Conservation (phyloP, 2,329 filamentous ascomycete species). For the Ascocoryne sarcoides region DNA sequence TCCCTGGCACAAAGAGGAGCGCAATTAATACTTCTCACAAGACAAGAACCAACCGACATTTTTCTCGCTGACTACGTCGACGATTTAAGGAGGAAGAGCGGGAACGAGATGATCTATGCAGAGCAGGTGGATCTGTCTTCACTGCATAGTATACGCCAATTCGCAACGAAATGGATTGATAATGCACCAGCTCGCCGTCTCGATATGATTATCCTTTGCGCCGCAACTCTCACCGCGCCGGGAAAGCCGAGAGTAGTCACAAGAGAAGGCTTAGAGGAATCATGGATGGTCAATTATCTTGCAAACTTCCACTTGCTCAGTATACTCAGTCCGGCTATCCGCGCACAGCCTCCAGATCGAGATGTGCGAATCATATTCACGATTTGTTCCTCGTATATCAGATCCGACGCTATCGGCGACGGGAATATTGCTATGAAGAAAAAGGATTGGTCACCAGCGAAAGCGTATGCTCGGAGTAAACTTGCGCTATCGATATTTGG, state of each 20-base stretch:
- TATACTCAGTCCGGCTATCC: slow-evolving; percentile 81
- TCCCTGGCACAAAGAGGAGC: slow-evolving; percentile 74
- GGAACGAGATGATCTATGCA: slow-evolving; percentile 85
- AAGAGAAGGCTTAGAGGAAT: slow-evolving; percentile 73
- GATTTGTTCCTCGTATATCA: slow-evolving; percentile 83
- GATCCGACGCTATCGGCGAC: slow-evolving; percentile 57
- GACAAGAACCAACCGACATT: slow-evolving; percentile 69
- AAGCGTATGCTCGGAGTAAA: slow-evolving; percentile 57
- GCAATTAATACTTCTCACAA: slow-evolving; percentile 84
- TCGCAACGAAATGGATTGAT: slow-evolving; percentile 97
- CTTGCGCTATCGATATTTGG: slow-evolving; percentile 86
- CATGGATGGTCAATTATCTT: slow-evolving; percentile 92
- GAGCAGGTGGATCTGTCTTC: slow-evolving; percentile 87
- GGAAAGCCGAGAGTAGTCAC: slow-evolving; percentile 54
- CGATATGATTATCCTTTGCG: slow-evolving; percentile 87
- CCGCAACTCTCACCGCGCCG: slow-evolving; percentile 64
- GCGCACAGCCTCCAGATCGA: slow-evolving; percentile 85
- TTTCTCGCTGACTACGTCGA: slow-evolving; percentile 91
- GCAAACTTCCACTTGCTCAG: slow-evolving; percentile 92
- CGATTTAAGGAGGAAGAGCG: slow-evolving; percentile 67
- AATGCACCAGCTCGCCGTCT: slow-evolving; percentile 81
- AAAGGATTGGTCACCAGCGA: slow-evolving; percentile 45
- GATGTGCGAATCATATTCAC: slow-evolving; percentile 84
- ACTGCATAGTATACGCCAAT: slow-evolving; percentile 82
- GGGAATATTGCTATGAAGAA: slow-evolving; percentile 34